Conservation (phyloP, 1,284 basidiomycete genomes). For the Microbotryum lychnidis-dioicae region DNA sequence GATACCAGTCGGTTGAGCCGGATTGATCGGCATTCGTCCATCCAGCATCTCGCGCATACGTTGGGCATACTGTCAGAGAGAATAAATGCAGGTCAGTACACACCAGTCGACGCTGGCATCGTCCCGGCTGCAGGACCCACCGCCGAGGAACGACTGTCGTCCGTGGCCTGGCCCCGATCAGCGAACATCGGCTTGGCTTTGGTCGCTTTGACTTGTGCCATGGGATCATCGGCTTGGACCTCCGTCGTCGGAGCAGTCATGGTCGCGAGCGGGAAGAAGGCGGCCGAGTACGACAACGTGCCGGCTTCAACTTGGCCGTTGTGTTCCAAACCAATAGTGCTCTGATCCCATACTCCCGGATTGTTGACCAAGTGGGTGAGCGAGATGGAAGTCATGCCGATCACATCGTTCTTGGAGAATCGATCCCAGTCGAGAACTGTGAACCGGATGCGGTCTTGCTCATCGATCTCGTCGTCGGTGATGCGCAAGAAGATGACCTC, state of each 20-base stretch:
- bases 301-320: not conserved
- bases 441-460: constrained; percentile 6
- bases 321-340: not conserved
- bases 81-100: no score
- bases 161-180: not conserved
- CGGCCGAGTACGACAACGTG: not conserved
- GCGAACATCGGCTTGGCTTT: not conserved
- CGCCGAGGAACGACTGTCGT: not conserved
- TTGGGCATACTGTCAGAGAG: not conserved
- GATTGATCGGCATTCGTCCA: constrained; percentile 9
- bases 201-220: no score
- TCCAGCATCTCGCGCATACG: constrained; percentile 1
- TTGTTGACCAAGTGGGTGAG: not conserved
- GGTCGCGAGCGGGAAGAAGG: constrained; percentile 3
- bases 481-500: constrained; percentile 13
- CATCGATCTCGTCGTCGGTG: constrained; percentile 3
- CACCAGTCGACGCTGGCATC: no score
- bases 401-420: not conserved
- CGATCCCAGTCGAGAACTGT: constrained; percentile 12
- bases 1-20: constrained; percentile 21
- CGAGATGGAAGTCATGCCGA: not conserved
- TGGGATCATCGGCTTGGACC: no score
- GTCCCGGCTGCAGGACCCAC: no score
- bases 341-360: constrained; percentile 8
- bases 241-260: not conserved